phyloP scores from a whole-genome alignment of 345 rosid genomes.

The Boechera divaricarpa region DNA sequence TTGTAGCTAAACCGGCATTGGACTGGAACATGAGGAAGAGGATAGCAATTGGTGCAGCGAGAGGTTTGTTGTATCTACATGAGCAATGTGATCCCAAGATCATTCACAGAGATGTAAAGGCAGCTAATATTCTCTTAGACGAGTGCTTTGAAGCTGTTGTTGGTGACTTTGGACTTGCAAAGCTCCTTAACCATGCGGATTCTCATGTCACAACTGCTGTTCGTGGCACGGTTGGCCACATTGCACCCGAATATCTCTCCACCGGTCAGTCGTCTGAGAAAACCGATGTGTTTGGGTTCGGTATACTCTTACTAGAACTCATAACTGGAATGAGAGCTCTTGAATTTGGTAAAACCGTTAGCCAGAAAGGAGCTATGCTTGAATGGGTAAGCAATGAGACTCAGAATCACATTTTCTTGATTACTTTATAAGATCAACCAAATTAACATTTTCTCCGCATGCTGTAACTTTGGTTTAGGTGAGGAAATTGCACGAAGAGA shows the following conservation, averaged over 20 bases:
- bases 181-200: slow-evolving; percentile 87
- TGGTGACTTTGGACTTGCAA: slow-evolving; percentile 95
- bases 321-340: slow-evolving; percentile 91
- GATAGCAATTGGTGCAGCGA: slow-evolving; percentile 90
- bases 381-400: slow-evolving; percentile 71
- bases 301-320: slow-evolving; percentile 86
- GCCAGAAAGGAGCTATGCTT: slow-evolving; percentile 93
- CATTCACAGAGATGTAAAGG: slow-evolving; percentile 92
- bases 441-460: neutral
- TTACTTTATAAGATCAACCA: neutral
- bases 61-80: slow-evolving; percentile 88
- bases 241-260: slow-evolving; percentile 92
- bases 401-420: neutral
- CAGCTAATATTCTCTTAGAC: slow-evolving; percentile 87
- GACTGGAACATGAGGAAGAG: slow-evolving; percentile 92
- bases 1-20: slow-evolving; percentile 73
- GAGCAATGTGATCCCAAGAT: slow-evolving; percentile 98
- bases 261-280: slow-evolving; percentile 98
- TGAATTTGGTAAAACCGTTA: slow-evolving; percentile 78
- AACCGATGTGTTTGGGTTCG: slow-evolving; percentile 95
- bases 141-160: slow-evolving; percentile 87
- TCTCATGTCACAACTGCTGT: slow-evolving; percentile 97
- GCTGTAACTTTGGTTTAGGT: slow-evolving; percentile 50
- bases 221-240: slow-evolving; percentile 95
- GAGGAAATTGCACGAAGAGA: slow-evolving; percentile 78